These are phyloP conservation scores for Scopulariopsis brevicaulis DNA, from an alignment of 2,329 filamentous ascomycete genomes.

Conservation along the genomic window DNA sequence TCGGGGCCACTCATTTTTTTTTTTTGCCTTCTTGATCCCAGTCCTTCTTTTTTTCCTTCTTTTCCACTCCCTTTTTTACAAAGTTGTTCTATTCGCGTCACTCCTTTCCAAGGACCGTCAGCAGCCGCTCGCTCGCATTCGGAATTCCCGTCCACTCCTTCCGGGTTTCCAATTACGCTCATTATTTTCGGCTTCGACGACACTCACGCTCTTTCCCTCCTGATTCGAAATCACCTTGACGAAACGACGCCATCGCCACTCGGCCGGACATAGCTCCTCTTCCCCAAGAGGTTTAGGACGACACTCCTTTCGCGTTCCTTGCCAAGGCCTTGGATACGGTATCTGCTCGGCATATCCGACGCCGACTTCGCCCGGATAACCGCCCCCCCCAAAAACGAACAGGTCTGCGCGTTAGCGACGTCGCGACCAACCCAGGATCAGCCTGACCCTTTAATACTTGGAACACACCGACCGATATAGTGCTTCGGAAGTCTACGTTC, in stretches of 20 bases:
- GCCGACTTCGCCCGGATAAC: not conserved
- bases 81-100: slow-evolving; percentile 10
- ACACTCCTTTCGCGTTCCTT: slow-evolving; percentile 14
- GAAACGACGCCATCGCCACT: not conserved
- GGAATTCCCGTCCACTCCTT: slow-evolving; percentile 13
- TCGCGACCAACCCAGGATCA: not conserved
- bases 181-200: slow-evolving; percentile 10
- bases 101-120: slow-evolving; percentile 4
- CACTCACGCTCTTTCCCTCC: not conserved
- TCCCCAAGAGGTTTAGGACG: slow-evolving; percentile 14
- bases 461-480: not conserved
- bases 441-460: not conserved
- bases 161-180: slow-evolving; percentile 13
- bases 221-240: not conserved
- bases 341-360: not conserved
- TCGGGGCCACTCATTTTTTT: slow-evolving; percentile 19
- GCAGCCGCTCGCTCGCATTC: not conserved
- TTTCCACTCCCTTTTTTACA: not conserved
- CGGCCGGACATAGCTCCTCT: not conserved
- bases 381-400: not conserved
- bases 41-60: slow-evolving; percentile 11
- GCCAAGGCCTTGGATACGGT: not conserved
- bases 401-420: not conserved
- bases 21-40: slow-evolving; percentile 20
- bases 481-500: not conserved